Evolutionary conservation across 2,329 filamentous ascomycete genomes (phyloP).

Genomic region (Hyphodiscus sp.): DNA sequence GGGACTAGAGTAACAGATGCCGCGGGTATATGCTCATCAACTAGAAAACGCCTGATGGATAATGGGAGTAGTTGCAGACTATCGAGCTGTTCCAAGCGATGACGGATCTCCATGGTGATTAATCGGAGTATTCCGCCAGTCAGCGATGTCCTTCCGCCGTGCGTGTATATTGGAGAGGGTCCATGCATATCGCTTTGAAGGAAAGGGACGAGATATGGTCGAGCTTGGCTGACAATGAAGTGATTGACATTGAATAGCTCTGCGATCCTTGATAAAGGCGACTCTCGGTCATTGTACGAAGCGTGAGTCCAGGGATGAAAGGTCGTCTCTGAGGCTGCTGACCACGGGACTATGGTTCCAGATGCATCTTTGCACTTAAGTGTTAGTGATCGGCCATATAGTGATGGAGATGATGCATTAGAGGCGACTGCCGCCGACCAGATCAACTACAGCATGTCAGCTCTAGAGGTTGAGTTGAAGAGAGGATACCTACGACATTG

Average conservation of each 20-base stretch:
- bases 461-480: neutral
- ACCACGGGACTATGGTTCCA: slow-evolving; percentile 54
- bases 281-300: slow-evolving; percentile 48
- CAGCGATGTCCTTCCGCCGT: slow-evolving; percentile 50
- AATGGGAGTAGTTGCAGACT: slow-evolving; percentile 66
- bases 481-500: slow-evolving; percentile 65
- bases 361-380: slow-evolving; percentile 58
- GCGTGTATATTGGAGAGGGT: slow-evolving; percentile 55
- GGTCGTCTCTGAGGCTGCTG: slow-evolving; percentile 40
- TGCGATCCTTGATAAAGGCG: slow-evolving; percentile 53
- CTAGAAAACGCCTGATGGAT: slow-evolving; percentile 65
- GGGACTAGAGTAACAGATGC: slow-evolving; percentile 77
- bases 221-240: slow-evolving; percentile 88
- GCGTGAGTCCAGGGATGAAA: slow-evolving; percentile 50
- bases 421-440: slow-evolving; percentile 55
- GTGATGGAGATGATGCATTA: slow-evolving; percentile 42
- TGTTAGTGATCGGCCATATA: slow-evolving; percentile 43
- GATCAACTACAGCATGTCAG: slow-evolving; percentile 39
- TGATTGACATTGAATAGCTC: slow-evolving; percentile 74
- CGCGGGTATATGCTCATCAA: slow-evolving; percentile 76
- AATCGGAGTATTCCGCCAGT: slow-evolving; percentile 58
- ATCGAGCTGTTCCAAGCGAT: slow-evolving; percentile 76
- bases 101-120: slow-evolving; percentile 69
- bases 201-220: slow-evolving; percentile 84
- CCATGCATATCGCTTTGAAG: slow-evolving; percentile 75